Evolutionary conservation across 2,329 filamentous ascomycete genomes (phyloP).

Genomic region (Fusarium robinianum): DNA sequence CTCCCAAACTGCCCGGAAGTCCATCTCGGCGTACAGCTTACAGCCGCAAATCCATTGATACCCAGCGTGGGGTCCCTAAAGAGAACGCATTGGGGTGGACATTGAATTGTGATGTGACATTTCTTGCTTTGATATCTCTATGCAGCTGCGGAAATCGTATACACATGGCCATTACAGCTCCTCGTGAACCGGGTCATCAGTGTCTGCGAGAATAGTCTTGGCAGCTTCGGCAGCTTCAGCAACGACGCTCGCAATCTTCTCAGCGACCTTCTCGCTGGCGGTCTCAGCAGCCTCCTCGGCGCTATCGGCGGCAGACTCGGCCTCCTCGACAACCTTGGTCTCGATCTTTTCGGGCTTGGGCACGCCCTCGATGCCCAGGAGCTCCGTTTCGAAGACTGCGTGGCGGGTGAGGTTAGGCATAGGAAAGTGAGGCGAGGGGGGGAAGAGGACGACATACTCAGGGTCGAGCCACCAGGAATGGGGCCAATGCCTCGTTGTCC

Average conservation of each 20-base stretch:
- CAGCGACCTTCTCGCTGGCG: conserved; percentile 45
- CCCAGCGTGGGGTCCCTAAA: background rate
- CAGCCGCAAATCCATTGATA: background rate
- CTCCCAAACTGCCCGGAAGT: too few relatives aligned
- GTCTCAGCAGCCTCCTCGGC: conserved; percentile 44
- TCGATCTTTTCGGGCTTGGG: conserved; percentile 46
- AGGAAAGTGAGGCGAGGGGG: conserved; percentile 15
- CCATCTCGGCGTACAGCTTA: too few relatives aligned
- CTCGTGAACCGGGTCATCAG: conserved; percentile 63
- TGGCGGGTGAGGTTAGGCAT: conserved; percentile 20
- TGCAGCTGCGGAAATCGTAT: conserved; percentile 17
- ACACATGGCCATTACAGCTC: conserved; percentile 54
- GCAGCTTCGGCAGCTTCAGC: conserved; percentile 56
- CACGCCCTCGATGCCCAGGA: conserved; percentile 82
- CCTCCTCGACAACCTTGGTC: conserved; percentile 33
- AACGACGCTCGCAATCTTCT: conserved; percentile 52
- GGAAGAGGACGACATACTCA: conserved; percentile 57
- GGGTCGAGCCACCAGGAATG: conserved; percentile 79
- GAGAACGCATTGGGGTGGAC: conserved; percentile 4
- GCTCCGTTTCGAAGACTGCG: conserved; percentile 86
- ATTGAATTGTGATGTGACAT: conserved; percentile 7
- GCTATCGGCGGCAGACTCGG: conserved; percentile 32
- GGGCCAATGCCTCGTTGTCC: conserved; percentile 76
- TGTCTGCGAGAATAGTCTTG: conserved; percentile 58
- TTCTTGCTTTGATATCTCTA: conserved; percentile 3